A percentile compares a stretch with the other conserved stretches of the same genome.
These are phyloP conservation scores for Trebouxia sp. DNA, from an alignment of 139 green algal species.

Conservation along the genomic window DNA sequence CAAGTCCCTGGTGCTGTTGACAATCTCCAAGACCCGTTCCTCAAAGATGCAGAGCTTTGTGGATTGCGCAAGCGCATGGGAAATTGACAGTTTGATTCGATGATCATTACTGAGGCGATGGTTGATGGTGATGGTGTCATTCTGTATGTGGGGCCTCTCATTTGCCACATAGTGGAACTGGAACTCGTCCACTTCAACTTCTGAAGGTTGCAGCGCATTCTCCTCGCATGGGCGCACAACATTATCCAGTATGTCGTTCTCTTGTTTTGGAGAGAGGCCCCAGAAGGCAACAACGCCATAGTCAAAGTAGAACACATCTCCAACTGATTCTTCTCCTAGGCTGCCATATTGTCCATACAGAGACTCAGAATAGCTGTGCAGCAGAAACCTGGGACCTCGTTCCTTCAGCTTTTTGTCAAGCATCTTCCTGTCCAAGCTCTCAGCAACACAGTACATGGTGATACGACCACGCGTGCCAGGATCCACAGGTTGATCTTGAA, in stretches of 20 bases:
- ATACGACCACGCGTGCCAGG: slow-evolving; percentile 48
- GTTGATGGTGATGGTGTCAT: slow-evolving; percentile 85
- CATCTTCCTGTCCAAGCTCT: slow-evolving; percentile 51
- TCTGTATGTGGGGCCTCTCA: slow-evolving; percentile 77
- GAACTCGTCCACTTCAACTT: slow-evolving; percentile 54
- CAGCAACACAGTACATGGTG: slow-evolving; percentile 67
- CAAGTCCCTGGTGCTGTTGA: slow-evolving; percentile 70
- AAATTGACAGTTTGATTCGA: slow-evolving; percentile 65
- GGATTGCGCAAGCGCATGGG: slow-evolving; percentile 60
- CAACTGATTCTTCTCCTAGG: neutral
- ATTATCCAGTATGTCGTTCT: slow-evolving; percentile 39
- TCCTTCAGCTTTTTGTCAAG: slow-evolving; percentile 31
- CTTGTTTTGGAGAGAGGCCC: slow-evolving; percentile 53
- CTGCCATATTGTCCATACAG: slow-evolving; percentile 44
- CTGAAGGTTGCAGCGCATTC: slow-evolving; percentile 43
- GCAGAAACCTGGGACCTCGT: slow-evolving; percentile 31
- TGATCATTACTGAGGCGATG: slow-evolving; percentile 40
- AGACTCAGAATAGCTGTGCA: slow-evolving; percentile 47
- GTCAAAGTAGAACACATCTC: slow-evolving; percentile 71
- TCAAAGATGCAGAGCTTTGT: slow-evolving; percentile 88
- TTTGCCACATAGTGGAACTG: slow-evolving; percentile 62
- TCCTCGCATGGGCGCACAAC: slow-evolving; percentile 42
- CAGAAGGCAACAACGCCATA: slow-evolving; percentile 79
- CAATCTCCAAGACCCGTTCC: slow-evolving; percentile 75
- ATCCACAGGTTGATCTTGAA: neutral